A percentile compares a stretch with the other conserved stretches of the same genome.
These are phyloP conservation scores for Xylariales sp. DNA, from an alignment of 2,329 filamentous ascomycete species.

Conservation along the genomic window DNA sequence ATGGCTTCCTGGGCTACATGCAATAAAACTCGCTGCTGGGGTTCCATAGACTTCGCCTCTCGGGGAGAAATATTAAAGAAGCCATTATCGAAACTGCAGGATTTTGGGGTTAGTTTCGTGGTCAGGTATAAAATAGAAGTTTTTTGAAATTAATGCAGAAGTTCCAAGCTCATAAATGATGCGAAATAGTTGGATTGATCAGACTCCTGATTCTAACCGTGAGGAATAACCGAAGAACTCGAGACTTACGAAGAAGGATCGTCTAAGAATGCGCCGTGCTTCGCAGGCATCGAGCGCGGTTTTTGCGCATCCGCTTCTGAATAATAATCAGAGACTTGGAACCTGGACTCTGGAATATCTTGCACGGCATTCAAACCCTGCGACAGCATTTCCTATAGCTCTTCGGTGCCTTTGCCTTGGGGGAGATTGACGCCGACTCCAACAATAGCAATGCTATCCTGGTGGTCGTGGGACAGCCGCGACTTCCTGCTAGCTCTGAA, in stretches of 20 bases:
- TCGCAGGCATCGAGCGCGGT: slow-evolving; percentile 7
- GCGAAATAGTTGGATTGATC: no score
- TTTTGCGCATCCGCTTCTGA: slow-evolving; percentile 5
- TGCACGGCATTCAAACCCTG: slow-evolving; percentile 7
- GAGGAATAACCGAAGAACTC: not conserved
- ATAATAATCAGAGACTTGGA: slow-evolving; percentile 7
- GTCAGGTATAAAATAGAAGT: no score
- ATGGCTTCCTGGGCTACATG: no score
- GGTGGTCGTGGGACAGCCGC: not conserved
- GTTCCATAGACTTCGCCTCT: no score
- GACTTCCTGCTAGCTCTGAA: slow-evolving; percentile 2
- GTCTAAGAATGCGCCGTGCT: slow-evolving; percentile 8
- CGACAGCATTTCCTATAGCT: slow-evolving; percentile 8
- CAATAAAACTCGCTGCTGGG: no score
- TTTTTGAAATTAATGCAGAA: no score
- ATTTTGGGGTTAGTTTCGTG: no score
- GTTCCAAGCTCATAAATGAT: no score
- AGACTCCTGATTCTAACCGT: no score
- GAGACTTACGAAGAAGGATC: slow-evolving; percentile 9
- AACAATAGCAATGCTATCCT: slow-evolving; percentile 8
- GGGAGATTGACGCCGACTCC: slow-evolving; percentile 9
- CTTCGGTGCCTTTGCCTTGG: slow-evolving; percentile 4
- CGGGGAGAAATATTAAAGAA: no score
- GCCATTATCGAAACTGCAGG: no score
- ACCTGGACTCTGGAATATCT: slow-evolving; percentile 7